Percentiles rank a stretch among this genome's conserved stretches.
Conservation (phyloP, 805 yeast species). For the Teunomyces aglyptinius region DNA sequence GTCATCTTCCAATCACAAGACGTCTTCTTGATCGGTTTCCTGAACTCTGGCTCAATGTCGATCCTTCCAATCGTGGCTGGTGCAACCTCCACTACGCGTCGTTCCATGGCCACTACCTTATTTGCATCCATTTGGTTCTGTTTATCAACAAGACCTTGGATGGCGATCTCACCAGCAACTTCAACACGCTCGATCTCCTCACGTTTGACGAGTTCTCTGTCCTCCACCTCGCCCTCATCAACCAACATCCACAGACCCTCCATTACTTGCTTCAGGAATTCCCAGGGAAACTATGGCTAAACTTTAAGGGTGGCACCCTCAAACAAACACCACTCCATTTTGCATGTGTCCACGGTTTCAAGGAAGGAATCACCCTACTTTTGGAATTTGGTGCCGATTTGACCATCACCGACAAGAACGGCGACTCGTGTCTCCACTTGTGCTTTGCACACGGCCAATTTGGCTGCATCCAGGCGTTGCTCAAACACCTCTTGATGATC, state of each 20-base stretch:
- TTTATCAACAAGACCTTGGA: constrained; percentile 31
- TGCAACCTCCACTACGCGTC: constrained; percentile 80
- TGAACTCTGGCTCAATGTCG: constrained; percentile 63
- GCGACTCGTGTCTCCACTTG: constrained; percentile 39
- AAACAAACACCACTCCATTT: constrained; percentile 63
- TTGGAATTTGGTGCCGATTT: constrained; percentile 68
- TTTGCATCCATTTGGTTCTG: constrained; percentile 58
- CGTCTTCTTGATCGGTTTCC: constrained; percentile 69
- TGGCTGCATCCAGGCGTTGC: constrained; percentile 41
- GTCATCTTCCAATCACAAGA: constrained; percentile 60
- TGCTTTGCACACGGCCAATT: constrained; percentile 62
- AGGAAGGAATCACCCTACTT: constrained; percentile 61
- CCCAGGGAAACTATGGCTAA: constrained; percentile 45
- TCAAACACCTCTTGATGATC: constrained; percentile 11
- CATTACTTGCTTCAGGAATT: constrained; percentile 59
- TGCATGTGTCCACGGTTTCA: constrained; percentile 58
- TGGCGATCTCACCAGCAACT: constrained; percentile 16
- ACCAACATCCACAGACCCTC: constrained; percentile 65
- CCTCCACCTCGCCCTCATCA: constrained; percentile 64
- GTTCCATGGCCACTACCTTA: constrained; percentile 64
- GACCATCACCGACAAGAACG: constrained; percentile 25
- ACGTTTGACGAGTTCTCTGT: constrained; percentile 62
- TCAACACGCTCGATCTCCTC: constrained; percentile 28
- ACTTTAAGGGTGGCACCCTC: constrained; percentile 51
- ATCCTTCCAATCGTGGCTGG: constrained; percentile 72